Base-by-base conservation (phyloP, 1,284 basidiomycete genomes). In the Cutaneotrichosporon cutaneum region DNA sequence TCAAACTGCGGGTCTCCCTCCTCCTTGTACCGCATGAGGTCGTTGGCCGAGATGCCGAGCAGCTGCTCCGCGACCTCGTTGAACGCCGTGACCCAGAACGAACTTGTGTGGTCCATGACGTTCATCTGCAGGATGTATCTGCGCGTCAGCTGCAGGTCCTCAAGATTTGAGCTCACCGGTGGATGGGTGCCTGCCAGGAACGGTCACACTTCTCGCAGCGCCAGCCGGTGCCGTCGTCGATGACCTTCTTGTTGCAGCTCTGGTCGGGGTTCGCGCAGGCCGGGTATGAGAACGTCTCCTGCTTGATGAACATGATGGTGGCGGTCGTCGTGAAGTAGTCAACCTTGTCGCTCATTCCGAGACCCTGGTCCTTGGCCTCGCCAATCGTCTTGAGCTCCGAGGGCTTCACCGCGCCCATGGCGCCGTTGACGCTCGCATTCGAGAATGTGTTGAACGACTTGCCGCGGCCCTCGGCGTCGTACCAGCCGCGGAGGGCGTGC, bases 11-110 rank as follows among this genome's bases (percentile, higher is more conserved):
- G 72, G 11, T 90, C 89, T 72, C 90, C 84, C 14, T 83, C 82
- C 59, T 88, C 90, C 82, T 85, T 90, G 63, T 93, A 82, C 36
- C 83, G 82, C 63, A 89, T 81, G 33, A 98, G 80, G 48, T 95
- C 88, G 72, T 93, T 87, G 16, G 93, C 96, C 21, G 85, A 81
- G 81, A 87, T 87, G 35, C 87, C 90, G 67, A 99, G 87, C 14
- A 97, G 79, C 22, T 83, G 81, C 62, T 87, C 78, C 3, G 94
- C 95, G 32, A 90, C 86, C 16, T 99, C 96, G 77, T 99, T 97
- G 83, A 99, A 99, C 1, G 92, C 93, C 62, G 90, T 90, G 48
- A 99, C 81, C 95, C 95, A 99, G 27, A 88, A 85, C 75, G 94
- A 90, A 22, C 88, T 88, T 16, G 92, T 90, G 80, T 89, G 85